A percentile compares a stretch with the other conserved stretches of the same genome.
phyloP scores from a whole-genome alignment of 345 rosid species.

The Brassica napus region DNA sequence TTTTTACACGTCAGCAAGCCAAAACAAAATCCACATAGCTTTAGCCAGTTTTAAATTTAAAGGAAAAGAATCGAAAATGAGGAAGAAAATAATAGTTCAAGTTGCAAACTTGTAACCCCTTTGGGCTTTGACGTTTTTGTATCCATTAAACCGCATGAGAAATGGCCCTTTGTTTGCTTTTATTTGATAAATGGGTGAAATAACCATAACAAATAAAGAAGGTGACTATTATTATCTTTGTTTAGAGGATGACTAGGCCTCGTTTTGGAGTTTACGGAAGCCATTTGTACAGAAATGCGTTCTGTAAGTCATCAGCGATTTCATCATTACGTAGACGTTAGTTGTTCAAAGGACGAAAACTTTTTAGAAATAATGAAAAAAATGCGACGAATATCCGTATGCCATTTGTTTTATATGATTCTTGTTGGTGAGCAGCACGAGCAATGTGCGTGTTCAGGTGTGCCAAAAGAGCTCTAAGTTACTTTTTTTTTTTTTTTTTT shows the following conservation, averaged over 20 bases:
- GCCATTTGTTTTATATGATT: constrained; percentile 5
- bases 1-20: constrained; percentile 21
- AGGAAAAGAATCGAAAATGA: neutral
- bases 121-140: neutral
- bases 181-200: neutral
- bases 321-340: neutral
- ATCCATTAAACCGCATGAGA: constrained; percentile 26
- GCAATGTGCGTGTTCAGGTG: constrained; percentile 25
- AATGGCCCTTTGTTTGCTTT: constrained; percentile 13
- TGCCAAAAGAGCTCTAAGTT: constrained; percentile 9
- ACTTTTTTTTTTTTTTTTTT: too few relatives aligned
- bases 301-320: neutral
- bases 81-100: neutral
- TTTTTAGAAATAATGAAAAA: neutral
- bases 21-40: neutral
- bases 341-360: neutral
- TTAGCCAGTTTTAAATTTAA: neutral
- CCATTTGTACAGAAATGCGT: neutral
- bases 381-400: neutral
- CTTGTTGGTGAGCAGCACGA: constrained; percentile 26
- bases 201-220: neutral
- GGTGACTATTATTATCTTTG: neutral
- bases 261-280: too few relatives aligned
- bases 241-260: neutral
- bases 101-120: neutral